Evolutionary conservation across 306 rosid genomes (phyloP).

Genomic region (Castanea mollissima): DNA sequence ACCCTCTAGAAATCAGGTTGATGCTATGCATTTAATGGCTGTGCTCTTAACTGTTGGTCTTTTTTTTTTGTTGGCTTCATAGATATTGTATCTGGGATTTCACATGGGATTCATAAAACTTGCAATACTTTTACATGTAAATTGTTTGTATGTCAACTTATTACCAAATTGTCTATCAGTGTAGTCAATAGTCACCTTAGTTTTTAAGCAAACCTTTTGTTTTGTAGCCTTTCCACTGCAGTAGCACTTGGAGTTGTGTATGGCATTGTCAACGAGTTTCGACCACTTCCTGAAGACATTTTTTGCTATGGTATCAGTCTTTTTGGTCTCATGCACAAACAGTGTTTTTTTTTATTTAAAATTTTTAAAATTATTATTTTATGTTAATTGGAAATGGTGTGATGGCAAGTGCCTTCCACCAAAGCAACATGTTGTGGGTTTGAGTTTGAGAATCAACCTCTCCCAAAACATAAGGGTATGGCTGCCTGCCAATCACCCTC

Average conservation of each 20-base stretch:
- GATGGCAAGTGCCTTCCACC: too few relatives aligned
- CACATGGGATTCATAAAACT: not conserved
- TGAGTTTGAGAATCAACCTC: too few relatives aligned
- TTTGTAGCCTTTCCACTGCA: slow-evolving; percentile 77
- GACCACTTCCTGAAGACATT: slow-evolving; percentile 75
- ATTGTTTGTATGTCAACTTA: not conserved
- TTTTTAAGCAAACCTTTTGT: slow-evolving; percentile 2
- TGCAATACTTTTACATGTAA: not conserved
- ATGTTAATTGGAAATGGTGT: too few relatives aligned
- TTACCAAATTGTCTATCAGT: not conserved
- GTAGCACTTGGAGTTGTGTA: slow-evolving; percentile 69
- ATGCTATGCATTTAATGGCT: not conserved
- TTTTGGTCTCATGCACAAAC: not conserved
- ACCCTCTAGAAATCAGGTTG: not conserved
- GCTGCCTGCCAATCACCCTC: too few relatives aligned
- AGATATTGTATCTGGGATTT: not conserved
- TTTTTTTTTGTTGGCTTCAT: not conserved
- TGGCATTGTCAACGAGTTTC: slow-evolving; percentile 54
- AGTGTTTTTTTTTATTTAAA: not conserved
- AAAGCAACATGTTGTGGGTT: too few relatives aligned
- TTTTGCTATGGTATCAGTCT: slow-evolving; percentile 68
- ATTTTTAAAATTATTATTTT: too few relatives aligned
- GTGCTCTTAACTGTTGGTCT: not conserved
- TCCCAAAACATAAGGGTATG: too few relatives aligned
- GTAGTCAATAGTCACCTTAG: not conserved